Evolutionary conservation across 2,329 filamentous ascomycete genomes (phyloP).

Genomic region (Colletotrichum destructivum): DNA sequence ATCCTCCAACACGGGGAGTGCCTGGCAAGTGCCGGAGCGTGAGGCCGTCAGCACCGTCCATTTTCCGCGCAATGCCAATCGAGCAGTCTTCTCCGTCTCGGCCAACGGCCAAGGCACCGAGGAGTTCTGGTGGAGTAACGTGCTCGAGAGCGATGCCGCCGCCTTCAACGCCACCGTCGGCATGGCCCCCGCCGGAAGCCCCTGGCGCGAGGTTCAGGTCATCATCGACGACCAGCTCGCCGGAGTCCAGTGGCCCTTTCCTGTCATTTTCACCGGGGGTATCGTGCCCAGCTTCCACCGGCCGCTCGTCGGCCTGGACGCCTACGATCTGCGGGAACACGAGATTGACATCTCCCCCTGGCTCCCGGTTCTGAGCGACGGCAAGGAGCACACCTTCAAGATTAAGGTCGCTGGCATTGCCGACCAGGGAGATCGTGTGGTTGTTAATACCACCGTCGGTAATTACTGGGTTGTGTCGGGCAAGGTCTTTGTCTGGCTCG

Average conservation of each 20-base stretch:
- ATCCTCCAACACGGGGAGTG: slow-evolving; percentile 69
- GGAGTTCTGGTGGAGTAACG: slow-evolving; percentile 91
- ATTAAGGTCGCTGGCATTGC: slow-evolving; percentile 77
- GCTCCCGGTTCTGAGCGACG: slow-evolving; percentile 78
- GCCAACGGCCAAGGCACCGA: slow-evolving; percentile 83
- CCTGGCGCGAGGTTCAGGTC: slow-evolving; percentile 85
- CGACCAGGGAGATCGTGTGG: slow-evolving; percentile 64
- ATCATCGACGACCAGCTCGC: slow-evolving; percentile 80
- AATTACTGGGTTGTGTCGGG: slow-evolving; percentile 83
- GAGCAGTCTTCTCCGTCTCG: slow-evolving; percentile 82
- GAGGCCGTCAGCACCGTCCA: slow-evolving; percentile 70
- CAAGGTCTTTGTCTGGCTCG: slow-evolving; percentile 85
- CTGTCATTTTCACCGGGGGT: slow-evolving; percentile 86
- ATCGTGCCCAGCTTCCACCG: slow-evolving; percentile 83
- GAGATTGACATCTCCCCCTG: slow-evolving; percentile 88
- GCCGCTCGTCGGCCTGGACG: slow-evolving; percentile 83
- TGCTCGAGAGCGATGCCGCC: slow-evolving; percentile 72
- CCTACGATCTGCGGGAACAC: slow-evolving; percentile 84
- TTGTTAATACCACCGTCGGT: slow-evolving; percentile 69
- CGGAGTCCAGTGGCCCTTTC: slow-evolving; percentile 86
- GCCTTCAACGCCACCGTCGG: slow-evolving; percentile 72
- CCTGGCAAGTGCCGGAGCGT: slow-evolving; percentile 76
- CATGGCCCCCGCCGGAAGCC: slow-evolving; percentile 75
- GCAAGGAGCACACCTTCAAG: slow-evolving; percentile 74
- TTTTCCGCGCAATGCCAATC: slow-evolving; percentile 77